Percentiles rank a stretch among this genome's conserved stretches.
These are phyloP conservation scores for Lachnellula hyalina DNA, from an alignment of 2,329 filamentous ascomycete species.

Conservation along the genomic window DNA sequence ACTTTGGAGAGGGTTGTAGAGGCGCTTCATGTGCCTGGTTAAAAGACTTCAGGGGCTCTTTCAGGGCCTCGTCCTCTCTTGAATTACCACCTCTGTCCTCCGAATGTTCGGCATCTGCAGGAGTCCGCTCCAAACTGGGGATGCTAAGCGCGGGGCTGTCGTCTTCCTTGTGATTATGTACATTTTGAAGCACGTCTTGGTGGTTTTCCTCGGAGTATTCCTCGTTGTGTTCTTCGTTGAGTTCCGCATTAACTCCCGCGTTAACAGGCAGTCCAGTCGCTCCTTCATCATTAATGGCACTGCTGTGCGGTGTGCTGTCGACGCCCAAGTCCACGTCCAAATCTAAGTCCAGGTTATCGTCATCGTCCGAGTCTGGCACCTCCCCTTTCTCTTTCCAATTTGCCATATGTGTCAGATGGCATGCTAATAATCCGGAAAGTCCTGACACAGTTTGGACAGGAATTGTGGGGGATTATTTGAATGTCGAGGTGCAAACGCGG, in stretches of 20 bases:
- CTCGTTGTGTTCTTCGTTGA: neutral
- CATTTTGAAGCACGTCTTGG: neutral
- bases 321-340: slow-evolving; percentile 28
- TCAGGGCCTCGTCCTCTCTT: neutral
- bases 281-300: neutral
- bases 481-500: neutral
- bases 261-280: neutral
- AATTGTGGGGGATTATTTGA: neutral
- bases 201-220: neutral
- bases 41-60: neutral
- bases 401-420: slow-evolving; percentile 25
- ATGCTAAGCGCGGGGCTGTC: too few species aligned
- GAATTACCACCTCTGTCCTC: too few species aligned
- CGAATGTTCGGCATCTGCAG: too few species aligned
- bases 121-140: too few species aligned
- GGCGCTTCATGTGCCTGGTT: neutral
- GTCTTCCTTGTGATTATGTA: neutral
- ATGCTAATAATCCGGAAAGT: slow-evolving; percentile 13
- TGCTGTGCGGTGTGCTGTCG: slow-evolving; percentile 3
- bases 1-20: slow-evolving; percentile 2
- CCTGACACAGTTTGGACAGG: neutral
- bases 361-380: slow-evolving; percentile 34
- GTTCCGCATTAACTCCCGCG: neutral
- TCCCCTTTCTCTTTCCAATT: slow-evolving; percentile 33
- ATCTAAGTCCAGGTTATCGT: slow-evolving; percentile 29